A percentile compares a stretch with the other conserved stretches of the same genome.
Conservation (phyloP, 2,329 filamentous ascomycete species). For the Paracoccidioides brasiliensis region DNA sequence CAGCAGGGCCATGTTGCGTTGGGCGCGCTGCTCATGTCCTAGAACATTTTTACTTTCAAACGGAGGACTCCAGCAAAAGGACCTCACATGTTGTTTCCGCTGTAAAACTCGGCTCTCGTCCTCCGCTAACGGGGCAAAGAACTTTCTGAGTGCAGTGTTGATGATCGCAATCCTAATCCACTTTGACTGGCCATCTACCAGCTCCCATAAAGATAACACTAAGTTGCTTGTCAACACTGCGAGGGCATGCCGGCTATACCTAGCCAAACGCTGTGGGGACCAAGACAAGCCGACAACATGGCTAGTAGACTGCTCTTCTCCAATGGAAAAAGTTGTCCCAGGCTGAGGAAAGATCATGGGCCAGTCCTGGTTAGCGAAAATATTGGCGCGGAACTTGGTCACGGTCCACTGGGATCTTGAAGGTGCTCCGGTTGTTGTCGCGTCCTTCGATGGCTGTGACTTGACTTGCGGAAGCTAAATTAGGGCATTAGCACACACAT, state of each 20-base stretch:
- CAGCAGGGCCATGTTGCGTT: constrained; percentile 26
- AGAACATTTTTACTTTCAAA: not conserved
- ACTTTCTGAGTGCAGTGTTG: constrained; percentile 35
- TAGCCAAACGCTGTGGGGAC: constrained; percentile 44
- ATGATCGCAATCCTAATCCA: constrained; percentile 43
- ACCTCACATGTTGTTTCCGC: constrained; percentile 24
- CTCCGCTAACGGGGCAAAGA: constrained; percentile 21
- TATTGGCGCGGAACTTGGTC: constrained; percentile 35
- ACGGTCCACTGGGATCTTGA: constrained; percentile 22
- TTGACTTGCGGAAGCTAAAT: constrained; percentile 22
- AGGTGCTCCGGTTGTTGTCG: not conserved
- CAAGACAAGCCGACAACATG: constrained; percentile 39
- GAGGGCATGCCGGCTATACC: constrained; percentile 41
- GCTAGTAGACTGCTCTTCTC: constrained; percentile 45
- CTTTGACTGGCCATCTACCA: constrained; percentile 31
- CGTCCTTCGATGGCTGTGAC: not conserved
- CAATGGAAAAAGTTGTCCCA: constrained; percentile 40
- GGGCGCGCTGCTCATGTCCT: not conserved
- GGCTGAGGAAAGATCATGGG: constrained; percentile 33
- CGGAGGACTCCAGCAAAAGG: constrained; percentile 29
- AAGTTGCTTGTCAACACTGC: constrained; percentile 45
- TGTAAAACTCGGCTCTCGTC: constrained; percentile 14
- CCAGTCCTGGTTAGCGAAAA: constrained; percentile 41
- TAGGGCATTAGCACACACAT: constrained; percentile 5
- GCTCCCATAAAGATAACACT: constrained; percentile 44